These are phyloP conservation scores for Castanea crenata DNA, from an alignment of 306 rosid species.

Conservation along the genomic window DNA sequence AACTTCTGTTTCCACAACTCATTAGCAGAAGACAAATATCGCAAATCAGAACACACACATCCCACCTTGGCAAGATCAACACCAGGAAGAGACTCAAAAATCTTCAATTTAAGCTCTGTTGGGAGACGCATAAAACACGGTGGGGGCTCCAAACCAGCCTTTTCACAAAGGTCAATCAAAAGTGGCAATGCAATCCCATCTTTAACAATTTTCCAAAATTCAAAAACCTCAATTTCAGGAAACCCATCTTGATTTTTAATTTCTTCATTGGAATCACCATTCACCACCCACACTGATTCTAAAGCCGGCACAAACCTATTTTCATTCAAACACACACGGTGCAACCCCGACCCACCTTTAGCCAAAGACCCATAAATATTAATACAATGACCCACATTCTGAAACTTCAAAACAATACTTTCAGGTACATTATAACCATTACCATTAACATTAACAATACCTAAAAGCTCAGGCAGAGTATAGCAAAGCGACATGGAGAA, in stretches of 20 bases:
- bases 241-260: constrained; percentile 5
- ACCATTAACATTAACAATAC: background rate
- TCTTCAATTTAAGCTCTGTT: constrained; percentile 54
- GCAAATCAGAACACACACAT: constrained; percentile 54
- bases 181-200: constrained; percentile 77
- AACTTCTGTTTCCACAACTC: constrained; percentile 71
- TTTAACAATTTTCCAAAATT: constrained; percentile 74
- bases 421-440: constrained; percentile 12
- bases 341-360: constrained; percentile 36
- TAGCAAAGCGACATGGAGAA: constrained; percentile 51
- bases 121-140: constrained; percentile 73
- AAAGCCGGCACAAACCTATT: constrained; percentile 37
- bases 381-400: constrained; percentile 50
- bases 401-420: constrained; percentile 54
- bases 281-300: constrained; percentile 26
- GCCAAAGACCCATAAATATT: constrained; percentile 59
- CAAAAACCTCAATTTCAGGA: constrained; percentile 38
- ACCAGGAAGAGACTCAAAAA: constrained; percentile 60
- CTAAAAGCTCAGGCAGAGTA: constrained; percentile 56
- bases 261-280: constrained; percentile 23
- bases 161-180: constrained; percentile 68
- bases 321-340: constrained; percentile 46
- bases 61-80: constrained; percentile 54
- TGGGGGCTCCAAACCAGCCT: constrained; percentile 58
- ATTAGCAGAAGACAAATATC: constrained; percentile 33